Evolutionary conservation across 331 rosid genomes (phyloP).

Genomic region (Stylosanthes scabra): DNA sequence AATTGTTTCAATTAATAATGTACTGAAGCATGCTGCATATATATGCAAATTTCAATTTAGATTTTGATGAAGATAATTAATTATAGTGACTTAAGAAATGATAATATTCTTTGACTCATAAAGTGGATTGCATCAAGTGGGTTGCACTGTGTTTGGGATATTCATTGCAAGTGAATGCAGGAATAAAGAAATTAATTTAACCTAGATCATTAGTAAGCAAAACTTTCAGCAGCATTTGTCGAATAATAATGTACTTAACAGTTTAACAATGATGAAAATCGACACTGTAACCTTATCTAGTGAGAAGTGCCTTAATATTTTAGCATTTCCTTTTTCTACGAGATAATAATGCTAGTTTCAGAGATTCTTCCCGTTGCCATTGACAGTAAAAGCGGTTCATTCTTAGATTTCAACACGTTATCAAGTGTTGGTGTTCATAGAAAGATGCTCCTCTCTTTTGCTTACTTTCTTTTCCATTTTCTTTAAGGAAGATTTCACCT

Average conservation of each 20-base stretch:
- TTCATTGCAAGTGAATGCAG: neutral
- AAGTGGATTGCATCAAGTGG: neutral
- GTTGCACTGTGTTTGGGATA: constrained; percentile 11
- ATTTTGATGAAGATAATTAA: constrained; percentile 1
- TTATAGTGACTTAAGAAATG: neutral
- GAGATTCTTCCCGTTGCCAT: neutral
- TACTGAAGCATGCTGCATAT: constrained; percentile 12
- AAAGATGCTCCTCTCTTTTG: neutral
- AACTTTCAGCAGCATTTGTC: constrained; percentile 40
- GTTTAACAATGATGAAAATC: neutral
- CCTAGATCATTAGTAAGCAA: neutral
- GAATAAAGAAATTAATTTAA: constrained; percentile 11
- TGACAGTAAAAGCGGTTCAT: neutral
- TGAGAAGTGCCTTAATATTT: neutral
- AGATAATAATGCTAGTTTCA: neutral
- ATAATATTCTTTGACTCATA: constrained; percentile 10
- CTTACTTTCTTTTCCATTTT: neutral
- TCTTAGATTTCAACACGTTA: constrained; percentile 8
- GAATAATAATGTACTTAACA: constrained; percentile 5
- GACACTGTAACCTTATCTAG: constrained; percentile 3
- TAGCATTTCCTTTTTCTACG: constrained; percentile 1
- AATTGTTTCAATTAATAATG: constrained; percentile 32
- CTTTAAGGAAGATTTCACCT: neutral
- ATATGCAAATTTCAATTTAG: neutral
- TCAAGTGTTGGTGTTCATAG: neutral